Evolutionary conservation across 306 rosid species (phyloP), one percentile per base, ranked within the genome.

Genomic region (Lathyrus sativus): DNA sequence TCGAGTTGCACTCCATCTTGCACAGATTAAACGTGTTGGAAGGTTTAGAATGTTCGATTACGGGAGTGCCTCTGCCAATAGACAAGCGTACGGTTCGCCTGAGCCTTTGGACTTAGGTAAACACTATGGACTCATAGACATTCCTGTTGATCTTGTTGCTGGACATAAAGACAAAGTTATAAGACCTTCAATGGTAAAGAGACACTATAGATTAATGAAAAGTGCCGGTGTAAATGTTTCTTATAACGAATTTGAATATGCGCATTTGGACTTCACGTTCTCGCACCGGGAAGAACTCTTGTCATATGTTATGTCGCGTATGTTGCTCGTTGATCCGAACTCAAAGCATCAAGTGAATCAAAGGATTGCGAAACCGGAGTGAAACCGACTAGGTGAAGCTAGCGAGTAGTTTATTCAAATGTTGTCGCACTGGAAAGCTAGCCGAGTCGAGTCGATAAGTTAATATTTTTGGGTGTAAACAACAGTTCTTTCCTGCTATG

Each of bases 211-310:
- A 67, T 67, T 86, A 75, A 89, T 92, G 98, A 85, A 85, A 61
- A 66, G 80, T 17, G 75, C 82, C 2, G 77, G 82, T 17, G 89
- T 86, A 50, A 62, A 72, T 70, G 98, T 85, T 51, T 90, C 96
- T 39, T 92, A 65, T 57, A 83, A 73, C 42, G 90, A 90, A 71
- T 92, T 86, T 56, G 96, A 92, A 74, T 92, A 89, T 54, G 98
- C 98, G 2, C 98, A 92, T 79, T 76, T 92, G 72, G 98, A 92
- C 76, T 92, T 92, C 77, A 88, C 98, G 17, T 92, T 89, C 83
- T 90, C 96, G 4, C 96, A 92, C 71, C 88, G 75, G 1, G 98
- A 92, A 80, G 96, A 92, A 58, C 96, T 92, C 69, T 81, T 92
- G 72, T 79, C 90, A 7, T 90, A 83, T 76, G 98, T 85, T 38